Base-by-base conservation (phyloP, 2,329 filamentous ascomycete species). In the Lecanoromycetidae sp. region DNA sequence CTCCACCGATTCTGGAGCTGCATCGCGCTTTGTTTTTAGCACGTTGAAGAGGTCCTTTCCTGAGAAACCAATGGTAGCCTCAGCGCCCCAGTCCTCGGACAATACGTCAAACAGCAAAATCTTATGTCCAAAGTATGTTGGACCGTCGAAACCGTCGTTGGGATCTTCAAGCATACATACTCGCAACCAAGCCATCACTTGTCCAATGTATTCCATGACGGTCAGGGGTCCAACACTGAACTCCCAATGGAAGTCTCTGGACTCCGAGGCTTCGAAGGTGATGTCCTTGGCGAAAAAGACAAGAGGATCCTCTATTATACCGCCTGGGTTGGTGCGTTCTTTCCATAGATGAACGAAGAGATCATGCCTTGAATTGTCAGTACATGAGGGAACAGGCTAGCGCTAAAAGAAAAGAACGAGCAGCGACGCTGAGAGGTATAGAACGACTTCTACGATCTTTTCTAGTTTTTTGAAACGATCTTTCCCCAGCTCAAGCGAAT, bases 171-270 rank as follows among this genome's bases (percentile, higher is more conserved):
- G 53, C 56, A 56, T 57, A 15, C 55, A 54, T 4, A 63, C 46
- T 29, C 62, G 54, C 5, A 55, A 46, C 66, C 66, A 71, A 10
- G 60, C 58, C 3, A 67, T 50, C 25, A 67, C 60, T 34, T 69
- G 67, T 1, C 57, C 55, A 6, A 66, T 59, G 39, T 70, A 70
- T 12, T 67, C 65, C 23, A 66, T 45, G 0, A 66, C 46, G 0
- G 57, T 58, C n/a, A 52, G 51, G 2, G 60, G 55, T 3, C 56
- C 57, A 15, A 54, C 53, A 29, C 54, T 29, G 7, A 57, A 44
- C 15, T 48, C 44, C 48, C 48, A 51, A 5, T 35, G 34, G 17
- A 34, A 52, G 13, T 48, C 48, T 13, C 44, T 42, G 1, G 19
- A 22, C 3, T n/a, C 29, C 2, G 35, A 38, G 35, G 23, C 35